Base-by-base conservation (phyloP, 2,329 filamentous ascomycete genomes). In the Aspergillus cejpii region DNA sequence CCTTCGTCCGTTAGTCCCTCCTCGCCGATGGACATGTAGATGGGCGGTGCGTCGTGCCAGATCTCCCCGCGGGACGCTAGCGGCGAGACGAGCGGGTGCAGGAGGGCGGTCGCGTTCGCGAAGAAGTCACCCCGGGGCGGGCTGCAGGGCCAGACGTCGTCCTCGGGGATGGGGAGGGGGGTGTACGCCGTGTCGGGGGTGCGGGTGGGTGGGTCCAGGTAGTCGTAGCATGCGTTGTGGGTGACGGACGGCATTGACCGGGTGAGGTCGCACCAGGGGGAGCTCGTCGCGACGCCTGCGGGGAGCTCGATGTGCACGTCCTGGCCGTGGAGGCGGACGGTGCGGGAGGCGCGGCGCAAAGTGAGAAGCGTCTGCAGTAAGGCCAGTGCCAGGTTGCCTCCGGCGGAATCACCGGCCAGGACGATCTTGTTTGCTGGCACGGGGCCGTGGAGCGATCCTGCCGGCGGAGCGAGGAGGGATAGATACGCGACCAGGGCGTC, bases 401-500 rank as follows among this genome's bases (percentile, higher is more conserved):
- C 72, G 0, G 71, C 69, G 1, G 69, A 73, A 49, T 74, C 72
- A 14, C 72, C 72, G 3, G 70, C 63, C 14, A 74, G 49, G 37
- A 74, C 54, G 45, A 75, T 74, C 43, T 69, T 68, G 40, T 62
- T 60, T 4, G 72, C 63, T 8, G 66, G 62, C 2, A 74, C 58
- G 12, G 72, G 61, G 12, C 63, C 55, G 46, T 74, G 71, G 11
- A 67, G 53, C 14, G 70, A 62, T 10, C 66, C 68, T 10, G 62
- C 55, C 0, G 71, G 70, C 8, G 71, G 72, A 10, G 68, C 63
- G 5, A 74, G 59, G 21, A 75, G 64, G 21, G 67, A 70, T 2
- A 75, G 60, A 47, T 74, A 75, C n/a, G 69, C 65, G 11, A 68
- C 59, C n/a, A 75, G 55, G 20, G 66, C 64, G 52, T 75, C 72